Base-by-base conservation (phyloP, 345 rosid species). In the Gynandropsis gynandra region DNA sequence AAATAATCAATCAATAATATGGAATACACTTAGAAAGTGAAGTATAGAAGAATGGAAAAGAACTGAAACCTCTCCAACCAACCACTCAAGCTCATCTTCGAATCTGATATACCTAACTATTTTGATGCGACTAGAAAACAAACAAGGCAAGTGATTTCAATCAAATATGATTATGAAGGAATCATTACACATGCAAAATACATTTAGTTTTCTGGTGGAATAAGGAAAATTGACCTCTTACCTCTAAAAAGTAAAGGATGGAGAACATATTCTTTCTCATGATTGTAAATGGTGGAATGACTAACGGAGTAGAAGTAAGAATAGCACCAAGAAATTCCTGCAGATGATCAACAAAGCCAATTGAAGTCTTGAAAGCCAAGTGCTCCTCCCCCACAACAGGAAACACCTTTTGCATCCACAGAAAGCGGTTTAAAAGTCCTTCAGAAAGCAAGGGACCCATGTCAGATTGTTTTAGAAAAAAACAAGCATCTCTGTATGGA, bases 341-440 rank as follows among this genome's bases (percentile, higher is more conserved):
- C 52, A 92, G 73, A 67, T 92, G 95, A 66, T 92, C 98, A 52
- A 92, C 50, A 72, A 92, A 92, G 67, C 96, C 78, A 70, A 78
- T 70, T 13, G 98, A 73, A 45, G 96, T 81, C 85, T 85, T 92
- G 77, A 92, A 87, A 58, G 78, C 63, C 51, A 87, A 32, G 38
- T 46, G 55, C 65, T 92, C 87, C 53, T 74, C 76, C 54, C 74
- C 75, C 49, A 50, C 51, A 62, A 79, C 27, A 41, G 96, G 96
- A 74, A 82, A 87, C 27, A 68, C 44, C 41, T 75, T 80, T 77
- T 84, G 85, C 98, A 92, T 84, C 98, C 98, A 87, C 24, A 64
- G 15, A 75, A 82, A 85, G 54, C 98, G 89, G 64, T 92, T 87
- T 50, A 87, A 59, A 64, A 92, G 82, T 70, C 98, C 98, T 92